Evolutionary conservation across 805 yeast genomes (phyloP).

Genomic region (Myxozyma geophila): DNA sequence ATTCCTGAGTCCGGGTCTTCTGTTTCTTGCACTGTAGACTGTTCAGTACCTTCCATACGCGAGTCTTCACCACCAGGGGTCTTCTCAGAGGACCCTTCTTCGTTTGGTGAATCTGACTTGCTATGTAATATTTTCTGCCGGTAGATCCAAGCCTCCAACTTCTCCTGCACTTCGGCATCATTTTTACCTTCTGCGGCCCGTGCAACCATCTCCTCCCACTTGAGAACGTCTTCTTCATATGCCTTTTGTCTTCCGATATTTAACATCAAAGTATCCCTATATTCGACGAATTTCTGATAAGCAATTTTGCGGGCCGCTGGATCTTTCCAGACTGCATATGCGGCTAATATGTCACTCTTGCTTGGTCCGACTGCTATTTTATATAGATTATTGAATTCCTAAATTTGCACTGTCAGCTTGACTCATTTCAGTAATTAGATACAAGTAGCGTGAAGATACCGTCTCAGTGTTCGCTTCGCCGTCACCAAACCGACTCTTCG

Average conservation of each 20-base stretch:
- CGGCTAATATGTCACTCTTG: conserved; percentile 8
- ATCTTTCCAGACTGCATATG: conserved; percentile 5
- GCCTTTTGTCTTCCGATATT: conserved; percentile 12
- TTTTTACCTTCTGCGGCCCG: conserved; percentile 3
- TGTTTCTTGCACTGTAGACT: background rate
- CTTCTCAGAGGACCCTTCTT: background rate
- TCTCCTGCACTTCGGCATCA: conserved; percentile 16
- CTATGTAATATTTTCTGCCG: conserved; percentile 22
- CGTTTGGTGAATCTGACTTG: conserved; percentile 11
- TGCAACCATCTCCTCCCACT: conserved; percentile 10
- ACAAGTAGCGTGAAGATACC: background rate
- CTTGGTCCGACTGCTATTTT: conserved; percentile 2
- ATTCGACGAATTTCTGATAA: conserved; percentile 5
- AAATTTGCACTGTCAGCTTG: background rate
- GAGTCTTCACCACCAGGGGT: no score
- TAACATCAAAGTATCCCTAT: conserved; percentile 3
- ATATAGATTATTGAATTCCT: conserved; percentile 14
- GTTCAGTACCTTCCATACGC: background rate
- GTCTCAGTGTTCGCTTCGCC: conserved; percentile 1
- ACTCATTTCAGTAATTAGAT: background rate
- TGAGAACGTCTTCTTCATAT: conserved; percentile 17
- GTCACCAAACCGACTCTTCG: conserved; percentile 3
- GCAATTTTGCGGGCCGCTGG: conserved; percentile 1
- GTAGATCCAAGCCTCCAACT: conserved; percentile 22
- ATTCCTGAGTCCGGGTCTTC: conserved; percentile 4